These are phyloP conservation scores for Magnusiomyces suaveolens DNA, from an alignment of 1,139 yeast genomes.

Conservation along the genomic window DNA sequence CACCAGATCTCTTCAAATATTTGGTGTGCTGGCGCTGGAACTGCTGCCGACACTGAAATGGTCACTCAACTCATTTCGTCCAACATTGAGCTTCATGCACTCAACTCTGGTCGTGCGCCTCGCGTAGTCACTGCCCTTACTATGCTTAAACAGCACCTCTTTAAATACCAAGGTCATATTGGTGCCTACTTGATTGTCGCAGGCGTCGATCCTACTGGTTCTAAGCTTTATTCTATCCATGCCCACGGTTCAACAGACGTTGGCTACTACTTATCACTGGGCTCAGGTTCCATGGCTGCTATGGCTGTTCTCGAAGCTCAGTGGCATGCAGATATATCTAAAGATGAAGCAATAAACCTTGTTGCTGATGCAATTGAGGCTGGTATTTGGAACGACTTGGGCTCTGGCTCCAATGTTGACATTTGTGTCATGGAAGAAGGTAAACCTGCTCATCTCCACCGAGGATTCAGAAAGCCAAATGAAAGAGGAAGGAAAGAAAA, in stretches of 20 bases:
- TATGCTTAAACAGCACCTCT: slow-evolving; percentile 86
- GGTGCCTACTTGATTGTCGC: slow-evolving; percentile 97
- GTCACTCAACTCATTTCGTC: slow-evolving; percentile 88
- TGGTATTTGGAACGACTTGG: slow-evolving; percentile 98
- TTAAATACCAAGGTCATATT: slow-evolving; percentile 91
- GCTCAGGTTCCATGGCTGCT: slow-evolving; percentile 97
- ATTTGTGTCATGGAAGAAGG: slow-evolving; percentile 93
- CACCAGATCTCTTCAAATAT: slow-evolving; percentile 87
- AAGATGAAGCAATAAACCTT: slow-evolving; percentile 79
- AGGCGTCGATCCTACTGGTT: slow-evolving; percentile 93
- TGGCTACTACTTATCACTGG: slow-evolving; percentile 84
- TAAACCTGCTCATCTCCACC: slow-evolving; percentile 60
- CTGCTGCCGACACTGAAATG: slow-evolving; percentile 99
- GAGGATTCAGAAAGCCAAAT: slow-evolving; percentile 89
- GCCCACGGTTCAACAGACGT: slow-evolving; percentile 98
- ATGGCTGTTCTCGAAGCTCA: slow-evolving; percentile 92
- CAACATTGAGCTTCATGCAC: slow-evolving; percentile 78
- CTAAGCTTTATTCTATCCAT: slow-evolving; percentile 83
- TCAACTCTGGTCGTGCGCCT: slow-evolving; percentile 76
- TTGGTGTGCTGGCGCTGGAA: slow-evolving; percentile 99
- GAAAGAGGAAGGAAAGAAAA: slow-evolving; percentile 70
- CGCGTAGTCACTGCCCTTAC: slow-evolving; percentile 91
- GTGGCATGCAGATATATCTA: slow-evolving; percentile 69
- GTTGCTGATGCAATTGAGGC: slow-evolving; percentile 93
- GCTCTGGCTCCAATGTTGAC: slow-evolving; percentile 96